Conservation (phyloP, 805 yeast genomes). For the Candida broadrunensis region DNA sequence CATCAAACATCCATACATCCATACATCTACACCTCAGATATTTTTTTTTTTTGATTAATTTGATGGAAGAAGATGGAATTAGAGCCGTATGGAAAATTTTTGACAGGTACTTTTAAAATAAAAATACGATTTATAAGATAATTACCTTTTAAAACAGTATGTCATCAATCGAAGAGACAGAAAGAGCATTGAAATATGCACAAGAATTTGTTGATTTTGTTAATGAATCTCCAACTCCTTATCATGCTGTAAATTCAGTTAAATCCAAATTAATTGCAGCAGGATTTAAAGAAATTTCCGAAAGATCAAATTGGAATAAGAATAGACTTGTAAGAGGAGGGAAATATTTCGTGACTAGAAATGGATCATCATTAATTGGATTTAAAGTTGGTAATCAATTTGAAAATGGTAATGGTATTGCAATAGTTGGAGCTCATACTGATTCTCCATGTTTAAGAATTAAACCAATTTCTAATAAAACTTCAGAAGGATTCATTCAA, state of each 20-base stretch:
- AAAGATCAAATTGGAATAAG: slow-evolving; percentile 68
- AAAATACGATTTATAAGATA: too few species aligned
- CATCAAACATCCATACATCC: too few species aligned
- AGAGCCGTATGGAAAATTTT: too few species aligned
- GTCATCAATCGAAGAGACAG: not conserved
- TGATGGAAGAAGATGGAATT: too few species aligned
- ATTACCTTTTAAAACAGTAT: too few species aligned
- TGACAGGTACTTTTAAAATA: too few species aligned
- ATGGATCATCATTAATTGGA: slow-evolving; percentile 84
- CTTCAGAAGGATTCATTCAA: slow-evolving; percentile 74
- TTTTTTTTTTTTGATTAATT: too few species aligned
- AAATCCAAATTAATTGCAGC: slow-evolving; percentile 50
- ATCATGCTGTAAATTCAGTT: slow-evolving; percentile 78
- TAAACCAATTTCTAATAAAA: slow-evolving; percentile 78
- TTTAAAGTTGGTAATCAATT: slow-evolving; percentile 76
- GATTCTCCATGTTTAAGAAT: slow-evolving; percentile 89
- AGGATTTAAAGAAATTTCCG: slow-evolving; percentile 76
- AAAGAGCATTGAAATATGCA: slow-evolving; percentile 29
- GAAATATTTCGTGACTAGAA: slow-evolving; percentile 84
- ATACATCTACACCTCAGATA: too few species aligned
- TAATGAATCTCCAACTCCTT: slow-evolving; percentile 88
- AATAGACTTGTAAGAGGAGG: slow-evolving; percentile 48
- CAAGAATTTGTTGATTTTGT: slow-evolving; percentile 72
- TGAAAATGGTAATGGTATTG: slow-evolving; percentile 74
- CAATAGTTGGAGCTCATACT: slow-evolving; percentile 94